Conservation (phyloP, 306 rosid species). For the Sindora glabra region DNA sequence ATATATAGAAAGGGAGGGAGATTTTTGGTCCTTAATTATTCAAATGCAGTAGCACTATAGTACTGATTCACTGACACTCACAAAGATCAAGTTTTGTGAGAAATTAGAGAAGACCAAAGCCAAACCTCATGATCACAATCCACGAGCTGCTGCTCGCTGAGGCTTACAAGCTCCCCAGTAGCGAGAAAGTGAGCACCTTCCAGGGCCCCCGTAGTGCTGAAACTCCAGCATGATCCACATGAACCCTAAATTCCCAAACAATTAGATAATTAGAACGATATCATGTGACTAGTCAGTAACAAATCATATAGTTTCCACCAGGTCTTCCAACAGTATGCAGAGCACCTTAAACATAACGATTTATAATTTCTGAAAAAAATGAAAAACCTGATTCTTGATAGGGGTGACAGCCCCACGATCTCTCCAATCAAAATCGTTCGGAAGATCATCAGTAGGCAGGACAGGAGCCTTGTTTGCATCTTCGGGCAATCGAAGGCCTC, state of each 20-base stretch:
- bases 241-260: conserved; percentile 55
- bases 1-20: too few relatives aligned
- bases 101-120: not conserved
- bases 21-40: too few relatives aligned
- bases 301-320: too few relatives aligned
- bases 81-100: not conserved
- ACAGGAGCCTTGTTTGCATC: conserved; percentile 70
- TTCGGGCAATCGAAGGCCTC: conserved; percentile 47
- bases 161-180: conserved; percentile 78
- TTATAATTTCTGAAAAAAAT: too few relatives aligned
- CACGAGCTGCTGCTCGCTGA: conserved; percentile 95
- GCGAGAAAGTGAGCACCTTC: conserved; percentile 93
- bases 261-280: not conserved
- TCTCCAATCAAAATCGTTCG: conserved; percentile 87
- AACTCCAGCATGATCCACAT: conserved; percentile 99
- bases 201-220: conserved; percentile 87
- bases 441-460: conserved; percentile 75
- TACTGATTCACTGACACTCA: too few relatives aligned
- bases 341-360: too few relatives aligned
- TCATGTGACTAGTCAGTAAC: not conserved
- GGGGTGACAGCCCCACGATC: conserved; percentile 70
- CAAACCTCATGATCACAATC: conserved; percentile 96
- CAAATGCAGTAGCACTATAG: too few relatives aligned
- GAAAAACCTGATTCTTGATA: conserved; percentile 70
- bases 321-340: too few relatives aligned